Base-by-base conservation (phyloP, 306 rosid genomes). In the Trifolium fragiferum region DNA sequence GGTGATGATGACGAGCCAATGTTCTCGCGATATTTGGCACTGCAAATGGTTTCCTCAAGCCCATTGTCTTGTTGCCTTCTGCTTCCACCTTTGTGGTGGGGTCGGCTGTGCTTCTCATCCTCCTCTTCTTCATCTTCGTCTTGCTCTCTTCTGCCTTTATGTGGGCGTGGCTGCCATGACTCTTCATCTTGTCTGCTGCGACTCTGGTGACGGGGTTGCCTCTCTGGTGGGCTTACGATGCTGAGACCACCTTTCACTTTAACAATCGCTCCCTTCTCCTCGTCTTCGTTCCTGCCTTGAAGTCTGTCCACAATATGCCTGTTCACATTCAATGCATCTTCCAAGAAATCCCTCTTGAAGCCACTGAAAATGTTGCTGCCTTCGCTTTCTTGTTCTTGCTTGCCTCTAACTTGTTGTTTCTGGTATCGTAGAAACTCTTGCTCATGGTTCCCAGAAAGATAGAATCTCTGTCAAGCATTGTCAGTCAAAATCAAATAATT, bases 371-470 rank as follows among this genome's bases (percentile, higher is more conserved):
- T 30, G 72, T 90, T 92, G 74, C 75, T 19, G 0, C 78, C 80
- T 5, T 72, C 37, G 2, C 38, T 66, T 9, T 73, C 69, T 60
- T 62, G 20, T 63, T 55, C 66, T 6, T 58, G 40, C 9, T 27
- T 20, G 13, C 71, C 16, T 40, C 70, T 49, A 7, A n/a, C 20
- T 59, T 60, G 12, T 30, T 60, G 66, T 2, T 76, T 61, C 11
- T 51, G 72, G 19, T 79, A 73, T 47, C 14, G 63, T 21, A 66
- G 16, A 18, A 79, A 79, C 75, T 79, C 83, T 44, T 79, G 74
- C 57, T 79, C 83, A 7, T 73, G 94, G 73, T 87, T 92, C 4
- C 94, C 94, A 2, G 94, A 88, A 1, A 92, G 82, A 35, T 88
- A 87, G 84, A 92, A 92, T 58, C 82, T 82, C 97, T 89, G 55